phyloP scores from a whole-genome alignment of 768 basidiomycete species.

The Scleroderma bovista region DNA sequence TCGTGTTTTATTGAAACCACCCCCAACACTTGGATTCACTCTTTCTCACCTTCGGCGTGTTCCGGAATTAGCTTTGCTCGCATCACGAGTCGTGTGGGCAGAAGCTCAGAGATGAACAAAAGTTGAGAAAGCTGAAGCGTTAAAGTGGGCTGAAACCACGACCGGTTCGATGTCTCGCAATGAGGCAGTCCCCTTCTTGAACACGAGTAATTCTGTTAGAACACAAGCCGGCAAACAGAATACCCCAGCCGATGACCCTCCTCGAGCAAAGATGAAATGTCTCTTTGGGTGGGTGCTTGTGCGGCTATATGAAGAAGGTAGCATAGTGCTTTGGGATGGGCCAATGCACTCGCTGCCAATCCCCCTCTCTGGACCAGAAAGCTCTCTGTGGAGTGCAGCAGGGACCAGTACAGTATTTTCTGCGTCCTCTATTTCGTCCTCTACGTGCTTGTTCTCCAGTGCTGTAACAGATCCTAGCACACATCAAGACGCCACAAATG shows the following conservation, averaged over 20 bases:
- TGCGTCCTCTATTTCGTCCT: conserved; percentile 25
- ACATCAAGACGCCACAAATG: conserved; percentile 35
- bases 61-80: conserved; percentile 63
- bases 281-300: conserved; percentile 63
- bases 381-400: conserved; percentile 46
- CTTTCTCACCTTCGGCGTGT: conserved; percentile 74
- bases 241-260: conserved; percentile 14
- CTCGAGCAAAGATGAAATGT: conserved; percentile 51
- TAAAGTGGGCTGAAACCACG: background rate
- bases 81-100: conserved; percentile 56
- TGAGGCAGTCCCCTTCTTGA: background rate
- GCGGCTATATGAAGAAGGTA: conserved; percentile 65
- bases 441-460: conserved; percentile 21
- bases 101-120: conserved; percentile 51
- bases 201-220: background rate
- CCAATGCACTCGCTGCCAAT: conserved; percentile 37
- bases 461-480: conserved; percentile 24
- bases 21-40: conserved; percentile 46
- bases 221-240: background rate
- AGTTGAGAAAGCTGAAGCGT: conserved; percentile 35
- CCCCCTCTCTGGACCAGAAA: conserved; percentile 15
- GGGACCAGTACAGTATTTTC: conserved; percentile 21
- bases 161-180: background rate
- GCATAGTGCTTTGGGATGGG: conserved; percentile 69
- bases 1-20: background rate